Evolutionary conservation across 2,329 filamentous ascomycete species (phyloP).

Genomic region (Alternaria gansuensis): DNA sequence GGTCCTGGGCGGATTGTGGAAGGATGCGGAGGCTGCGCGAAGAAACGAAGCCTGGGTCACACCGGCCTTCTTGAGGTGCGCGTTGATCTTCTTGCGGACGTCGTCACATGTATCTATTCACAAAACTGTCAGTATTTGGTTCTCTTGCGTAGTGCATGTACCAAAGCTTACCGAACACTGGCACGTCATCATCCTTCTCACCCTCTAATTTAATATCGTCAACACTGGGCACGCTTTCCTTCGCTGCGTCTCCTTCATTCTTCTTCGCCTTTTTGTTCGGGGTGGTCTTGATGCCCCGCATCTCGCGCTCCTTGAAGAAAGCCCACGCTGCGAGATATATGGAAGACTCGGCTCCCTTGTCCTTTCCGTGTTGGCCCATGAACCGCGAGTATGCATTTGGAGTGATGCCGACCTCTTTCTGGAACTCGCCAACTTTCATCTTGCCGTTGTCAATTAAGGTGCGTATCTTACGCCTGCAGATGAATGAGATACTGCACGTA

Average conservation of each 20-base stretch:
- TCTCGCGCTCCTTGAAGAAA: constrained; percentile 63
- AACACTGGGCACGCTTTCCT: constrained; percentile 37
- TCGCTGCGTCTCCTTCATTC: constrained; percentile 27
- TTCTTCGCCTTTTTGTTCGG: constrained; percentile 17
- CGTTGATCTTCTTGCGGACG: constrained; percentile 65
- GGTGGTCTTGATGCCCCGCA: constrained; percentile 55
- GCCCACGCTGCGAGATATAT: constrained; percentile 42
- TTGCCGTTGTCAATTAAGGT: constrained; percentile 55
- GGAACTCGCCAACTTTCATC: constrained; percentile 58
- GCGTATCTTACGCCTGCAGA: constrained; percentile 51
- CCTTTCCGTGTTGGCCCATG: constrained; percentile 59
- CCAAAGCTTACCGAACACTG: constrained; percentile 56
- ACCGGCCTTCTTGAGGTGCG: constrained; percentile 58
- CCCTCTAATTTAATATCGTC: constrained; percentile 57
- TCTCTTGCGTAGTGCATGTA: too few relatives aligned
- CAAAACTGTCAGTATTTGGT: not conserved
- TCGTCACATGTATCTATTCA: constrained; percentile 63
- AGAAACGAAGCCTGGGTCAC: constrained; percentile 64
- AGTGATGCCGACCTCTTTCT: constrained; percentile 51
- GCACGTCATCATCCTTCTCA: constrained; percentile 59
- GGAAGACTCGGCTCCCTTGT: constrained; percentile 44
- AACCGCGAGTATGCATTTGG: constrained; percentile 56
- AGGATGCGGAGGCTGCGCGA: constrained; percentile 59
- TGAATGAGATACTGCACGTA: constrained; percentile 1
- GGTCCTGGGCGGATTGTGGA: constrained; percentile 47